Conservation (phyloP, 1,139 yeast species). For the Candida tropicalis region DNA sequence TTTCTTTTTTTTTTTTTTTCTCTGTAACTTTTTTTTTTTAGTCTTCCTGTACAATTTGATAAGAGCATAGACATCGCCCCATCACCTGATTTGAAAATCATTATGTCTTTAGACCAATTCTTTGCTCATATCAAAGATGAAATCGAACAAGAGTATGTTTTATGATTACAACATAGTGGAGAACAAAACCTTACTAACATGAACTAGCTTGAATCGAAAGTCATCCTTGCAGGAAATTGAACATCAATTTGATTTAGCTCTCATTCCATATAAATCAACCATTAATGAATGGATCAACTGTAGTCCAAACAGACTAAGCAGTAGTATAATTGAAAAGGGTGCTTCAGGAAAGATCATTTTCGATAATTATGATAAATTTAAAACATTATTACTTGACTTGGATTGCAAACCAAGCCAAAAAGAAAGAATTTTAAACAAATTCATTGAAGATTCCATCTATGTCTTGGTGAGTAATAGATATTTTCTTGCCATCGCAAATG, state of each 20-base stretch:
- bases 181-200: constrained; percentile 12
- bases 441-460: constrained; percentile 26
- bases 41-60: neutral
- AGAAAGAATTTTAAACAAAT: constrained; percentile 23
- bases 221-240: constrained; percentile 18
- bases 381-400: constrained; percentile 11
- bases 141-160: constrained; percentile 19
- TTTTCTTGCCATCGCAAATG: constrained; percentile 20
- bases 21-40: too few species aligned
- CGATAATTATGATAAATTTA: constrained; percentile 10
- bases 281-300: constrained; percentile 13
- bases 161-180: too few species aligned
- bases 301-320: constrained; percentile 12
- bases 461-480: constrained; percentile 23
- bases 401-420: constrained; percentile 23
- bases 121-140: constrained; percentile 15
- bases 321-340: constrained; percentile 4
- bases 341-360: constrained; percentile 7
- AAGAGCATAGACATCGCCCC: neutral
- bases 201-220: constrained; percentile 13
- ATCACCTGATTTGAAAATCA: neutral
- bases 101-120: constrained; percentile 15
- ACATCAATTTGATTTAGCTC: constrained; percentile 16
- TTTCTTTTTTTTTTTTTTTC: neutral
- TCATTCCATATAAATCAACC: constrained; percentile 14